Percentiles rank a stretch among this genome's conserved stretches.
These are phyloP conservation scores for Effrenium voratum DNA, from an alignment of 73 alveolate genomes.

Conservation along the genomic window DNA sequence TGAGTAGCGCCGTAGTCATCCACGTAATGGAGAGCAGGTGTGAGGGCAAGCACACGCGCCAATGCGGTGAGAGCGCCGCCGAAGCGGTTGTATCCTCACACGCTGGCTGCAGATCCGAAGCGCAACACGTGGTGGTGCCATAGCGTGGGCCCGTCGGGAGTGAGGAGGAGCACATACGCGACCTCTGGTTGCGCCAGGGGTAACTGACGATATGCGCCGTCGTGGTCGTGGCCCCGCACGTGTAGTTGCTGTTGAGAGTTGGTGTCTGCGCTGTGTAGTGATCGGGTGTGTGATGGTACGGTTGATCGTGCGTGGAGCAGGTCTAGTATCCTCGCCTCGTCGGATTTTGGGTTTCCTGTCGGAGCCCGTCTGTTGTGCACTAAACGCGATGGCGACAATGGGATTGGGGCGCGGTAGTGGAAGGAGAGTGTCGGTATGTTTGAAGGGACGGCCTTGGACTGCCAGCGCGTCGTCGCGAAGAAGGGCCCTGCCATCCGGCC, in stretches of 20 bases:
- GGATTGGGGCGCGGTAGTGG: background rate
- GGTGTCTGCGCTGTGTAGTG: background rate
- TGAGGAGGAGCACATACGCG: background rate
- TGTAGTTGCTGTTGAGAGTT: background rate
- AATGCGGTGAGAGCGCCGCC: background rate
- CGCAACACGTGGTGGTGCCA: background rate
- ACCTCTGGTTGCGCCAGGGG: background rate
- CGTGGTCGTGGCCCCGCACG: constrained; percentile 2
- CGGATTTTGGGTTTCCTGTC: no score
- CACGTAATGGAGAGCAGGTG: background rate
- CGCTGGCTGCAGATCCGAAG: background rate
- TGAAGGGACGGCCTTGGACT: background rate
- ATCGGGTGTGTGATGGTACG: background rate
- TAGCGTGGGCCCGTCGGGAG: constrained; percentile 4
- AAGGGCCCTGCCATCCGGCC: background rate
- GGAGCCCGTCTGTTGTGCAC: background rate
- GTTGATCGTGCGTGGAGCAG: background rate
- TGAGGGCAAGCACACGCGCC: background rate
- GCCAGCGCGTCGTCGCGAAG: background rate
- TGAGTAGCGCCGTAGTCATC: background rate
- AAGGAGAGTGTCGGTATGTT: background rate
- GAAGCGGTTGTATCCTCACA: background rate
- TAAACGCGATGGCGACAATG: background rate
- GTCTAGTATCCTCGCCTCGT: background rate
- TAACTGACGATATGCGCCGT: background rate